Base-by-base conservation (phyloP, 805 yeast genomes). In the Starmerella davenportii region DNA sequence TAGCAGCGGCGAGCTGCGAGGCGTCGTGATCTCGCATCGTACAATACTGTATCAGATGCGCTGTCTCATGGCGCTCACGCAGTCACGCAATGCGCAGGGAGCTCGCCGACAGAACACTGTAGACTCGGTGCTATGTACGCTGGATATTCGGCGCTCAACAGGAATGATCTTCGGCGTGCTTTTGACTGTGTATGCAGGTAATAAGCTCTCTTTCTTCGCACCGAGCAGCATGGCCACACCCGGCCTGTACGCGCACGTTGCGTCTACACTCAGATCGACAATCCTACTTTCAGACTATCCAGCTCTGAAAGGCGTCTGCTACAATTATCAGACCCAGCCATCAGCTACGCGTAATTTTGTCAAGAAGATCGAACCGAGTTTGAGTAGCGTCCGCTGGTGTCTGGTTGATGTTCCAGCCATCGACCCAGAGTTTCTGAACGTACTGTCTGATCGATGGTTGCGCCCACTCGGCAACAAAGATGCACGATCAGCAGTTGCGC, bases 301-400 rank as follows among this genome's bases (percentile, higher is more conserved):
- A 35, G 85, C 87, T 14, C 61, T 90, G 47, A 90, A 90, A 53
- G 76, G 84, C 38, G 95, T 84, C 15, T 84, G 84, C 1, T 85
- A 80, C 51, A 90, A 90, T 57, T 90, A 90, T 56, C 93, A 90
- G 54, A 76, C 80, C 13, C 74, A 78, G 39, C 98, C 99, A 0
- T 76, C 76, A 48, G 66, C 76, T 36, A 80, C 95, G 1, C 65
- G 93, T 35, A 79, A 80, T 41, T 85, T 66, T 53, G 77, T 79
- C 30, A 79, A 76, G 48, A 72, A 76, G 34, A 72, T 71, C 43
- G 70, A 72, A 38, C 82, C 81, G 2, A 84, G 85, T 52, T 65
- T 90, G 28, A 72, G 85, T 0, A 68, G 79, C 20, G 74, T 90
- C 2, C 72, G 74, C 48, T 85, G 95, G 87, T 92, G 93, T 35